A percentile compares a stretch with the other conserved stretches of the same genome.
Evolutionary conservation across 1,284 basidiomycete genomes (phyloP).

Genomic region (Hemileia vastatrix): DNA sequence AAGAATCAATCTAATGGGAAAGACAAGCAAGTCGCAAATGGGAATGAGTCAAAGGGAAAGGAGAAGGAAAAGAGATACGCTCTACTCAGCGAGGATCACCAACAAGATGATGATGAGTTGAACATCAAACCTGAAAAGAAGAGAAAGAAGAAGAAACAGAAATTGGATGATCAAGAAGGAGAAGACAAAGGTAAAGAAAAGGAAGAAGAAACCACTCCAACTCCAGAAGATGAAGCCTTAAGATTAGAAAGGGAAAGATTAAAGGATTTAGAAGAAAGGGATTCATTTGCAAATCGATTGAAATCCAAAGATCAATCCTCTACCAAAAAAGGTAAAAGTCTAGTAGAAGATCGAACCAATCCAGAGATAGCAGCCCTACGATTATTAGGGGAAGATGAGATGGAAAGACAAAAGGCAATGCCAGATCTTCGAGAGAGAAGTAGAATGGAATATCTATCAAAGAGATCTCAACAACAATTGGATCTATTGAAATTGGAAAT

Average conservation of each 20-base stretch:
- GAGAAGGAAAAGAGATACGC: too few relatives aligned
- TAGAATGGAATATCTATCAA: constrained; percentile 85
- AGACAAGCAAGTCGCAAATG: constrained; percentile 54
- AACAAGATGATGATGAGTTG: too few relatives aligned
- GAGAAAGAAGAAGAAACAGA: too few relatives aligned
- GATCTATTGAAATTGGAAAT: constrained; percentile 88
- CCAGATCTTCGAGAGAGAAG: constrained; percentile 73
- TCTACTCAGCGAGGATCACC: too few relatives aligned
- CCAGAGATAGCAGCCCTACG: constrained; percentile 72
- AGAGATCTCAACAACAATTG: constrained; percentile 88
- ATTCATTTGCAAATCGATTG: constrained; percentile 83
- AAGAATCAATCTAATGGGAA: too few relatives aligned
- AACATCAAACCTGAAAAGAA: too few relatives aligned
- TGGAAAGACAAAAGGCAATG: constrained; percentile 65
- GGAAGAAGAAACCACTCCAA: too few relatives aligned
- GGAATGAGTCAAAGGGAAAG: too few relatives aligned
- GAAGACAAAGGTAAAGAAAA: too few relatives aligned
- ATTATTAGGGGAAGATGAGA: constrained; percentile 70
- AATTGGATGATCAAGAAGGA: too few relatives aligned
- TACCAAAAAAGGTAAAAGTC: constrained; percentile 75
- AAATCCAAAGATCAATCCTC: constrained; percentile 69
- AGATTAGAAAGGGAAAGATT: constrained; percentile 63
- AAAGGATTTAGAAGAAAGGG: constrained; percentile 72
- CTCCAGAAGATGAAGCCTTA: constrained; percentile 59
- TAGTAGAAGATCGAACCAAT: constrained; percentile 78